These are phyloP conservation scores for Ceratocystis diversiconidia DNA, from an alignment of 2,329 filamentous ascomycete species.

Conservation along the genomic window DNA sequence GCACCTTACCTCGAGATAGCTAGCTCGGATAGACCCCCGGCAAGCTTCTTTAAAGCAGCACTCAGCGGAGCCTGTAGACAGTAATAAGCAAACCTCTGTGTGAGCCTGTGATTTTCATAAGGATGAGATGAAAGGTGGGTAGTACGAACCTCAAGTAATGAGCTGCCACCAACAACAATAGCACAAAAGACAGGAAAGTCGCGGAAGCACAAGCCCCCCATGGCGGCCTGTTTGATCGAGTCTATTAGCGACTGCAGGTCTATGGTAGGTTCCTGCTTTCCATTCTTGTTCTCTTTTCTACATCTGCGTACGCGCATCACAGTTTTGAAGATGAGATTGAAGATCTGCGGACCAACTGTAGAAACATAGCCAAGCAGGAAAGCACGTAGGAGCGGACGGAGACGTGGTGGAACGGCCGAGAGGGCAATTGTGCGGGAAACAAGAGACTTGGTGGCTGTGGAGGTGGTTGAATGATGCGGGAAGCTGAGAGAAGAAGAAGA, in stretches of 20 bases:
- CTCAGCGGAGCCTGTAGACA: slow-evolving; percentile 10
- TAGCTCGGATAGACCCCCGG: slow-evolving; percentile 9
- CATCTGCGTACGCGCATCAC: slow-evolving; percentile 26
- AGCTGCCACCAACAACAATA: slow-evolving; percentile 43
- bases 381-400: slow-evolving; percentile 44
- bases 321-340: slow-evolving; percentile 40
- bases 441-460: slow-evolving; percentile 12
- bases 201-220: slow-evolving; percentile 37
- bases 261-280: background rate
- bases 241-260: slow-evolving; percentile 8
- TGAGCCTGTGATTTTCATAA: slow-evolving; percentile 1
- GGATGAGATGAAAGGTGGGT: background rate
- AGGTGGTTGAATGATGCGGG: background rate
- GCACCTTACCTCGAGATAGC: slow-evolving; percentile 11
- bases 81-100: background rate
- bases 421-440: slow-evolving; percentile 19
- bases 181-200: slow-evolving; percentile 51
- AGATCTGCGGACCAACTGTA: slow-evolving; percentile 40
- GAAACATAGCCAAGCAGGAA: slow-evolving; percentile 49
- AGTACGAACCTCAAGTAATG: slow-evolving; percentile 39
- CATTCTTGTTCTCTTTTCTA: slow-evolving; percentile 20
- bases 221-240: slow-evolving; percentile 28
- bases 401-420: slow-evolving; percentile 31
- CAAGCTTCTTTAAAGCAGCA: slow-evolving; percentile 13
- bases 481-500: background rate